Percentiles rank a stretch among this genome's conserved stretches.
Conservation (phyloP, 345 rosid species). For the Murraya koenigii region DNA sequence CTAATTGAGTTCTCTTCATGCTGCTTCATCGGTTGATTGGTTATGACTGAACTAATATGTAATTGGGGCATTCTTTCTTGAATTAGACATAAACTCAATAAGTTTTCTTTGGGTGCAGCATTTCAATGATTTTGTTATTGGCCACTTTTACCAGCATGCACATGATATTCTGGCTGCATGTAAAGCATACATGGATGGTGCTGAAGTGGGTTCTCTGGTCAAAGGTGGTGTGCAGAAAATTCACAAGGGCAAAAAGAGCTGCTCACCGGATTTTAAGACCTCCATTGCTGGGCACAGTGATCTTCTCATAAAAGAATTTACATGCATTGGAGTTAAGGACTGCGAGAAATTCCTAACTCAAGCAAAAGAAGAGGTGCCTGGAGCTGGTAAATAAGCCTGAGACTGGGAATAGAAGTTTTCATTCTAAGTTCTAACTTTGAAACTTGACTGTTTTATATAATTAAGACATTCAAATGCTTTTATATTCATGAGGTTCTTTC, state of each 20-base stretch:
- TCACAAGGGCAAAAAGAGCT: slow-evolving; percentile 39
- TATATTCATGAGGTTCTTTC: slow-evolving; percentile 7
- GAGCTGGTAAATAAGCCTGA: neutral
- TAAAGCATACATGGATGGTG: slow-evolving; percentile 70
- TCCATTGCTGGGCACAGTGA: slow-evolving; percentile 34
- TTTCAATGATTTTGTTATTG: slow-evolving; percentile 68
- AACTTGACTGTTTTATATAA: neutral
- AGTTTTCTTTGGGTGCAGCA: slow-evolving; percentile 46
- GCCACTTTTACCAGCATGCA: slow-evolving; percentile 68
- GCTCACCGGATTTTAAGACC: slow-evolving; percentile 43
- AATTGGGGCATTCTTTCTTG: neutral
- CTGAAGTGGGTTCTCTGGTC: slow-evolving; percentile 55
- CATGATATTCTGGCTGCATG: slow-evolving; percentile 68
- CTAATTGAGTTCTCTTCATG: neutral
- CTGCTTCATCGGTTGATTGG: neutral
- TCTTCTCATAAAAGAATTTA: slow-evolving; percentile 47
- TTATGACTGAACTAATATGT: neutral
- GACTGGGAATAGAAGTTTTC: slow-evolving; percentile 7
- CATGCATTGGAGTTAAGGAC: slow-evolving; percentile 46
- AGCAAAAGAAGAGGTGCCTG: slow-evolving; percentile 5
- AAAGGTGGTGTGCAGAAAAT: slow-evolving; percentile 57
- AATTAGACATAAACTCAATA: neutral
- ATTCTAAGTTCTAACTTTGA: slow-evolving; percentile 20
- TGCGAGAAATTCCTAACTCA: slow-evolving; percentile 28
- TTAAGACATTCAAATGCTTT: slow-evolving; percentile 9